phyloP scores from a whole-genome alignment of 2,329 filamentous ascomycete species.

The Pseudocercospora eumusae region DNA sequence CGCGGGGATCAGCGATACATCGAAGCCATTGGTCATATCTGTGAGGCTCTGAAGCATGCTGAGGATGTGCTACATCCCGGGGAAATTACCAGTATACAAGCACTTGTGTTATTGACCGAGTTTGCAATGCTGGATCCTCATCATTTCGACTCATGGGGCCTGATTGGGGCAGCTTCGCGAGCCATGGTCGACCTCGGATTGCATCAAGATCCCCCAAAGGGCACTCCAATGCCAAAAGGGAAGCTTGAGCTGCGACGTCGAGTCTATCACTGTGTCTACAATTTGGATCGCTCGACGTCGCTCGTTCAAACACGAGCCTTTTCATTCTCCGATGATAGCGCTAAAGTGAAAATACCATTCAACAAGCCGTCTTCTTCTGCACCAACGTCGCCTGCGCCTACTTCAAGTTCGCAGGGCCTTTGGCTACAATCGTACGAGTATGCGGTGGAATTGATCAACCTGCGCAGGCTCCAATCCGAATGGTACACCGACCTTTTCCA shows the following conservation, averaged over 20 bases:
- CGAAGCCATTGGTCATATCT: conserved; percentile 61
- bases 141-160: conserved; percentile 91
- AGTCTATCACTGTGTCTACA: conserved; percentile 89
- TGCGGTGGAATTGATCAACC: conserved; percentile 75
- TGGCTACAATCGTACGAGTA: conserved; percentile 64
- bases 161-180: conserved; percentile 86
- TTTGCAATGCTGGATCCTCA: conserved; percentile 88
- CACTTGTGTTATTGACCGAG: conserved; percentile 79
- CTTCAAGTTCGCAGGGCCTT: conserved; percentile 35
- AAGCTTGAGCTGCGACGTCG: conserved; percentile 75
- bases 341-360: conserved; percentile 75
- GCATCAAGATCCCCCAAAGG: conserved; percentile 83
- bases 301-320: conserved; percentile 85
- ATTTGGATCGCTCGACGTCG: conserved; percentile 85
- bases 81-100: conserved; percentile 81
- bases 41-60: conserved; percentile 71
- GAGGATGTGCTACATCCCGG: conserved; percentile 84
- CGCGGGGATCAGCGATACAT: conserved; percentile 65
- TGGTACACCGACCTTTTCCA: conserved; percentile 92
- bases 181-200: conserved; percentile 87
- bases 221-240: conserved; percentile 66
- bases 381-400: conserved; percentile 28
- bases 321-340: conserved; percentile 88
- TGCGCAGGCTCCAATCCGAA: conserved; percentile 80
- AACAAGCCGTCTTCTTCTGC: conserved; percentile 34